These are phyloP conservation scores for Dacryopinax spathularia DNA, from an alignment of 768 basidiomycete species.

Conservation along the genomic window DNA sequence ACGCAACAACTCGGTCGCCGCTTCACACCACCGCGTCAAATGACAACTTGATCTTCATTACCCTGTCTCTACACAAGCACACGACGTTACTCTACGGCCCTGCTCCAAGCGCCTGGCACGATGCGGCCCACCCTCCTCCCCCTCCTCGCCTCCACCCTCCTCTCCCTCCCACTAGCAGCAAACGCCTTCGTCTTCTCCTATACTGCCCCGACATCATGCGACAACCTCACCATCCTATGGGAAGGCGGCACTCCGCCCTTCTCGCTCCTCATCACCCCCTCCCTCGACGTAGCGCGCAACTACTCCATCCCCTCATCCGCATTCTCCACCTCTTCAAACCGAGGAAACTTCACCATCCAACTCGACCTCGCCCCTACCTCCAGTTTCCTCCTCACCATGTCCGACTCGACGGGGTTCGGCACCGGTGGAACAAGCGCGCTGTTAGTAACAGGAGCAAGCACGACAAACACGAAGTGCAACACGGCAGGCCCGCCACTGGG, in stretches of 20 bases:
- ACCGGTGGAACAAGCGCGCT: constrained; percentile 45
- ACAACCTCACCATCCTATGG: constrained; percentile 47
- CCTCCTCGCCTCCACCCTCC: not conserved
- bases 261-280: constrained; percentile 8
- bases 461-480: constrained; percentile 34
- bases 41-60: too few species aligned
- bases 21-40: too few species aligned
- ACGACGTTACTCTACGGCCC: too few species aligned
- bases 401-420: constrained; percentile 54
- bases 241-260: constrained; percentile 29
- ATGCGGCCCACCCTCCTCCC: not conserved
- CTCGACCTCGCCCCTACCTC: constrained; percentile 27
- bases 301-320: constrained; percentile 41
- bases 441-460: constrained; percentile 35
- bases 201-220: constrained; percentile 33
- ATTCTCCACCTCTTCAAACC: constrained; percentile 31
- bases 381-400: constrained; percentile 56
- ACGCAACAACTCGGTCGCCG: too few species aligned
- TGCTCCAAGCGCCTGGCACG: too few species aligned
- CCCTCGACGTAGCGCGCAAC: constrained; percentile 33
- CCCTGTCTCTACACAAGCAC: too few species aligned
- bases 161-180: not conserved
- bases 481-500: constrained; percentile 30
- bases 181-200: constrained; percentile 4
- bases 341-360: constrained; percentile 36